Conservation (phyloP, 495 filamentous ascomycete species). For the Cladorrhinum samala region DNA sequence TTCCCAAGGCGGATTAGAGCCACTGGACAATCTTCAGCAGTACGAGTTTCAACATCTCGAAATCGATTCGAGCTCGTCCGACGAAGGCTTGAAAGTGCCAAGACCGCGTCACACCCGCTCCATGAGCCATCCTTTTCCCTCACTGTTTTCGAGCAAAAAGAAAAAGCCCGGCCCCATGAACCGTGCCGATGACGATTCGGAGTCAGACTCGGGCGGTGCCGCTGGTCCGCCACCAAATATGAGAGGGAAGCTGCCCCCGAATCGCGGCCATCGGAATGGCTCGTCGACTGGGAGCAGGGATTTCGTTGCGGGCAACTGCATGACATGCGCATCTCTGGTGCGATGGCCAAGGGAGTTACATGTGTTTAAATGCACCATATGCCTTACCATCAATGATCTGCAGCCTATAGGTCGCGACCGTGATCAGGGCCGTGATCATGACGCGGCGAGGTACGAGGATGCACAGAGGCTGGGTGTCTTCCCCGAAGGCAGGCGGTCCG, state of each 20-base stretch:
- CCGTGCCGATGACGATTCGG: conserved; percentile 18
- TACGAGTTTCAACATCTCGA: conserved; percentile 2
- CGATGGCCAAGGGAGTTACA: conserved; percentile 74
- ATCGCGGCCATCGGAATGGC: conserved; percentile 23
- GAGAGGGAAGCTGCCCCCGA: conserved; percentile 14
- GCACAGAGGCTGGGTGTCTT: not conserved
- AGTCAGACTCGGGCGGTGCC: conserved; percentile 24
- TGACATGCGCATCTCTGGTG: conserved; percentile 75
- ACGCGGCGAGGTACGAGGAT: conserved; percentile 5
- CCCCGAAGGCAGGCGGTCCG: conserved; percentile 11
- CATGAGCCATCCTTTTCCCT: conserved; percentile 70
- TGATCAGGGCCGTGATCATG: not conserved
- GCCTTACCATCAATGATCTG: conserved; percentile 81
- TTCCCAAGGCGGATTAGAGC: conserved; percentile 11
- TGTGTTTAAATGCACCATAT: conserved; percentile 78
- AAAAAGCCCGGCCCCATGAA: conserved; percentile 32
- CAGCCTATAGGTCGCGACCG: conserved; percentile 35
- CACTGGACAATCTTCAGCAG: conserved; percentile 19
- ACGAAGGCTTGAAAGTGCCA: conserved; percentile 32
- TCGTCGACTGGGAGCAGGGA: conserved; percentile 31
- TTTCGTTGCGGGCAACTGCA: conserved; percentile 65
- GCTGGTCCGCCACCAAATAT: conserved; percentile 17
- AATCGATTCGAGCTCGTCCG: conserved; percentile 39
- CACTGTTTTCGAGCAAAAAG: conserved; percentile 54
- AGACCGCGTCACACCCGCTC: conserved; percentile 55